Base-by-base conservation (phyloP, 73 alveolate genomes). In the Durusdinium trenchii region DNA sequence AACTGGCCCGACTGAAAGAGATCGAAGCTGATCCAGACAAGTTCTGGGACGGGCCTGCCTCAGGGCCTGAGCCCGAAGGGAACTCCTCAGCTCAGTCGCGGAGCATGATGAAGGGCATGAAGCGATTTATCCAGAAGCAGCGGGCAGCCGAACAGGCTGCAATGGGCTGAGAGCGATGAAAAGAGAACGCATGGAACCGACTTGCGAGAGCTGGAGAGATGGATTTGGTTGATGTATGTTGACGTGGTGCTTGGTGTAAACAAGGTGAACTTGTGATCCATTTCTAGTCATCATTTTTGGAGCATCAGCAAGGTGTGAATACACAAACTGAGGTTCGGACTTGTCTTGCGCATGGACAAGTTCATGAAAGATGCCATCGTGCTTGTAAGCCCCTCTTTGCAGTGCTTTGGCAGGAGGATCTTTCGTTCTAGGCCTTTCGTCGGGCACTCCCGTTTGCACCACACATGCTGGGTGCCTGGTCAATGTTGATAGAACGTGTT, bases 321-420 rank as follows among this genome's bases (percentile, higher is more conserved):
- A 1, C 18, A 60, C 1, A 2, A 32, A 0, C 52, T 14, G 78
- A 75, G 96, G 96, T 45, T 48, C n/a, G 96, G 73, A 0, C 51
- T 64, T 40, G 85, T 89, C 3, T 32, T 89, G 82, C 51, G 64
- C 51, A 89, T 89, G 96, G 96, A 89, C 86, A 89, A 51, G 86
- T 64, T 20, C 60, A 42, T 89, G 73, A 89, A 89, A 46, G 86
- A 36, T 64, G 69, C 96, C 0, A 71, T 89, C 38, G 86, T 89
- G 18, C n/a, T 89, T 54, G 60, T 47, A 51, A 89, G 69, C 71
- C 96, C 96, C n/a, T 43, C 45, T n/a, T 36, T 89, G 69, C 86
- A 47, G 96, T 30, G 43, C 40, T 69, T 32, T 35, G 82, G 71
- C 28, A 6, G 36, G 48, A n/a, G n/a, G n/a, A n/a, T n/a, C n/a